A percentile compares a stretch with the other conserved stretches of the same genome.
These are phyloP conservation scores for Grosmannia huntii DNA, from an alignment of 2,329 filamentous ascomycete genomes.

Conservation along the genomic window DNA sequence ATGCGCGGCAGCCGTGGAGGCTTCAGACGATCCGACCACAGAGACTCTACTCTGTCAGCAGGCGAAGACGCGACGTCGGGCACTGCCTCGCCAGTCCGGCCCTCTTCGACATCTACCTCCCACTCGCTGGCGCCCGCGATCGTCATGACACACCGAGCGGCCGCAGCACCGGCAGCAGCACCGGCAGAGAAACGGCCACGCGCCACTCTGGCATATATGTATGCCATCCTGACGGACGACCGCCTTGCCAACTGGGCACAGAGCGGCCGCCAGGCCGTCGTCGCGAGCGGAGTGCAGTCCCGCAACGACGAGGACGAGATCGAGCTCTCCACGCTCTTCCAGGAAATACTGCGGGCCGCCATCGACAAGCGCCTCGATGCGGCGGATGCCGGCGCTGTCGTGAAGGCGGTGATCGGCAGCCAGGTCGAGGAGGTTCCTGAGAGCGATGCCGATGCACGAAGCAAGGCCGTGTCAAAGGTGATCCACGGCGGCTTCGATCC, in stretches of 20 bases:
- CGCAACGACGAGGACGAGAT: conserved; percentile 55
- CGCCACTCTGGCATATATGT: conserved; percentile 41
- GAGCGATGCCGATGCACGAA: not conserved
- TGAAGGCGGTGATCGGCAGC: conserved; percentile 58
- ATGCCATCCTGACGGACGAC: conserved; percentile 62
- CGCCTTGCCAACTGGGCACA: conserved; percentile 52
- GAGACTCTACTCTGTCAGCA: conserved; percentile 32
- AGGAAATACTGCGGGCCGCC: conserved; percentile 71
- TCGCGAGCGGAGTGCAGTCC: conserved; percentile 52
- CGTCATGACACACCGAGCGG: not conserved
- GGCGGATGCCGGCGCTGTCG: conserved; percentile 53
- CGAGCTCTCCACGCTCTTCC: conserved; percentile 60
- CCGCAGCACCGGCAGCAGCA: conserved; percentile 3
- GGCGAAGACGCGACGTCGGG: conserved; percentile 12
- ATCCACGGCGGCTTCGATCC: conserved; percentile 41
- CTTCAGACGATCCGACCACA: conserved; percentile 31
- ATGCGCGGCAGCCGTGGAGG: conserved; percentile 31
- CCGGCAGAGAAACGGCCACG: conserved; percentile 14
- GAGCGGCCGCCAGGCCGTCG: conserved; percentile 51
- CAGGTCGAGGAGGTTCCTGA: conserved; percentile 32
- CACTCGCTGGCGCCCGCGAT: not conserved
- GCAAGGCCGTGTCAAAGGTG: not conserved
- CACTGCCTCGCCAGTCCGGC: not conserved
- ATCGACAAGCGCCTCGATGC: conserved; percentile 56
- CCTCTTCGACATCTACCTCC: not conserved